A percentile compares a stretch with the other conserved stretches of the same genome.
Evolutionary conservation across 345 rosid species (phyloP).

Genomic region (Citrus sinensis): DVS_A1.0 CM039163.1:5979001-5979500

Average conservation of each 20-base stretch:
- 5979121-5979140: conserved; percentile 13
- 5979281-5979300: background rate
- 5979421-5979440: conserved; percentile 69
- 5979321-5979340: background rate
- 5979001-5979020: background rate
- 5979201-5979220: conserved; percentile 32
- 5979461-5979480: conserved; percentile 91
- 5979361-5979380: conserved; percentile 56
- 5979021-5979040: background rate
- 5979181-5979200: conserved; percentile 26
- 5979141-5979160: background rate
- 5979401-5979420: conserved; percentile 2
- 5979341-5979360: background rate
- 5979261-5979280: background rate
- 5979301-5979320: no score
- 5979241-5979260: background rate
- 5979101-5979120: conserved; percentile 18
- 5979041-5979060: no score
- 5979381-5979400: conserved; percentile 70
- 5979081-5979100: no score
- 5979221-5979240: conserved; percentile 17
- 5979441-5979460: conserved; percentile 84
- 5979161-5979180: conserved; percentile 20
- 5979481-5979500: conserved; percentile 98
- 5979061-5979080: no score